Evolutionary conservation across 495 filamentous ascomycete species (phyloP), one percentile per base, ranked within the genome.

Genomic region (Rhypophila decipiens): DNA sequence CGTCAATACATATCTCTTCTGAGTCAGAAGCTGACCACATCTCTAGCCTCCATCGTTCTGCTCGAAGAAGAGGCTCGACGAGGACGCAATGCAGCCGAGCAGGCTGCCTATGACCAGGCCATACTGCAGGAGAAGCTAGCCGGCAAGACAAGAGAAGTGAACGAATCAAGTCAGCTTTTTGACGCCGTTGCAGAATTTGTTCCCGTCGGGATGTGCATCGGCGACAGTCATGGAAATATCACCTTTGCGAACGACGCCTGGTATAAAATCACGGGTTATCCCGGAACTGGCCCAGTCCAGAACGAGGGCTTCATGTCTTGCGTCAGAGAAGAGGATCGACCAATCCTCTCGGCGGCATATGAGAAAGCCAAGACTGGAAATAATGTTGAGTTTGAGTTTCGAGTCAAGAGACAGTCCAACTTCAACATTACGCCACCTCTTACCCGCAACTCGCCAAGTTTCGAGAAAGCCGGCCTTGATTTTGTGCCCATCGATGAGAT

Each of bases 171-270:
- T 49, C 76, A 74, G 18, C 77, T 76, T 58, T 86, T 85, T 57
- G 80, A 80, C 12, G 70, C 79, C 19, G 82, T 86, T 61, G 77
- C 80, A 5, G 82, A 85, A 52, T 83, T 84, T 51, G 75, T 80
- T 15, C 83, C 83, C 7, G 76, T 83, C 1, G 83, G 83, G 2
- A 80, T 86, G 59, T 83, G 82, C 56, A 82, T 84, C 40, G 80
- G 79, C 18, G 73, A 84, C 57, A 63, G 67, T 1, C 47, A 69
- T 17, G 83, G 83, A 0, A 64, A 72, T 24, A 74, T 86, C 44
- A 77, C 72, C 8, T 86, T 80, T 53, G 80, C 74, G 38, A 87
- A 87, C 61, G 74, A 85, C 34, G 77, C 79, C 13, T 87, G 82
- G 80, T 60, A 65, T 37, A 61, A 65, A 29, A 66, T 70, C 23